Evolutionary conservation across 768 basidiomycete genomes (phyloP), one percentile per base, ranked within the genome.

Genomic region (Termitomyces sp.): DNA sequence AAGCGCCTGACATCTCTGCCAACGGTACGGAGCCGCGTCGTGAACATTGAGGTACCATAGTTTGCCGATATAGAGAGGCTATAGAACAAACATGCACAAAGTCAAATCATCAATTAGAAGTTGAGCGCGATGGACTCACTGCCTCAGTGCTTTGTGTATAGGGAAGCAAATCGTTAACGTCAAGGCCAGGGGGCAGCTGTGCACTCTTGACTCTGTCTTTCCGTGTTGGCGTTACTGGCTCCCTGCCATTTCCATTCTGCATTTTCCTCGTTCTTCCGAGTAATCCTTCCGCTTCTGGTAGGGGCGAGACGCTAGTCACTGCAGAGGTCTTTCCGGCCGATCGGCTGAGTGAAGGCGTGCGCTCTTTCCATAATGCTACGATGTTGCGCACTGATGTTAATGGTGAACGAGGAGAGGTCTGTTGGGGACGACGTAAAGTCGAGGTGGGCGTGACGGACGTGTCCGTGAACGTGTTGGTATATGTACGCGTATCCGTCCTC

Each of bases 31-130:
- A 22, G 88, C 84, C 4, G 82, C 68, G 0, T 89, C 87, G 66
- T 97, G 95, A 0, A 96, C 95, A 58, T 97, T 96, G 55, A 97
- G 83, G 68, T 94, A 97, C 88, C 92, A 96, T 0, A 97, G 73
- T 15, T 86, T 76, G 15, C 95, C 95, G 42, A 92, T 89, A 58
- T 91, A 87, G 13, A 92, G 76, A 4, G 94, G 93, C 95, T 96
- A 67, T n/a, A 65, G 54, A n/a, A 56, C 54, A 64, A 67, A 65
- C 51, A 66, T 22, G 54, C 58, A 48, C 64, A 64, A 61, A 59
- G 64, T 61, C 55, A 65, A 58, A 24, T 30, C 11, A 1, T 18
- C 22, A 2, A 12, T 22, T n/a, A 6, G 4, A 13, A 27, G 22
- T n/a, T 16, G 6, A 18, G 53, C 13, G 54, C 50, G 57, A 27